These are phyloP conservation scores for Fraxinus cuspidata DNA, from an alignment of 257 asterid genomes.

Conservation along the genomic window DNA sequence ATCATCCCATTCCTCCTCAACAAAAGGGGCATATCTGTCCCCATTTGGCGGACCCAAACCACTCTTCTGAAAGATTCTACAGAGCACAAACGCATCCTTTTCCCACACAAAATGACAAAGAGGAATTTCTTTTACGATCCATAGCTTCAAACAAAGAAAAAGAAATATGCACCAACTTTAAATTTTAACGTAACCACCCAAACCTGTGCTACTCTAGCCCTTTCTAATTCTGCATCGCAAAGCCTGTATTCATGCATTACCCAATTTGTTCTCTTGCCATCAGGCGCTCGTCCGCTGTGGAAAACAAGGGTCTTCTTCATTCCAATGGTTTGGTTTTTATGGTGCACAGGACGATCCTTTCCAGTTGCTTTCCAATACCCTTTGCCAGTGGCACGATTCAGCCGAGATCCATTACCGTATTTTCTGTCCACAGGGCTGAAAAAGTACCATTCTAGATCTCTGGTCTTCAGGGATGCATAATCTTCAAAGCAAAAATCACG, in stretches of 20 bases:
- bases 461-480: conserved; percentile 65
- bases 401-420: conserved; percentile 91
- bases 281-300: conserved; percentile 95
- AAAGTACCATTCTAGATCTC: conserved; percentile 94
- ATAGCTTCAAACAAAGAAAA: conserved; percentile 14
- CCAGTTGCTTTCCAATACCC: conserved; percentile 99
- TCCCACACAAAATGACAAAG: conserved; percentile 47
- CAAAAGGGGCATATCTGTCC: conserved; percentile 90
- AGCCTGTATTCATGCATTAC: conserved; percentile 98
- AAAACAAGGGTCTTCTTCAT: conserved; percentile 93
- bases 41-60: conserved; percentile 96
- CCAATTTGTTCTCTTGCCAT: conserved; percentile 95
- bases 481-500: conserved; percentile 37
- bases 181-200: conserved; percentile 11
- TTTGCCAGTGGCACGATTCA: conserved; percentile 92
- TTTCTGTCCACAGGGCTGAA: conserved; percentile 91
- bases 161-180: conserved; percentile 1
- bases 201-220: conserved; percentile 85
- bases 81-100: conserved; percentile 93
- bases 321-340: conserved; percentile 64
- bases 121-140: conserved; percentile 34
- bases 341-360: conserved; percentile 78
- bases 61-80: conserved; percentile 94
- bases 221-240: conserved; percentile 65
- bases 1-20: conserved; percentile 97